Conservation (phyloP, 1,139 yeast species). For the Scheffersomyces illinoinensis region DNA sequence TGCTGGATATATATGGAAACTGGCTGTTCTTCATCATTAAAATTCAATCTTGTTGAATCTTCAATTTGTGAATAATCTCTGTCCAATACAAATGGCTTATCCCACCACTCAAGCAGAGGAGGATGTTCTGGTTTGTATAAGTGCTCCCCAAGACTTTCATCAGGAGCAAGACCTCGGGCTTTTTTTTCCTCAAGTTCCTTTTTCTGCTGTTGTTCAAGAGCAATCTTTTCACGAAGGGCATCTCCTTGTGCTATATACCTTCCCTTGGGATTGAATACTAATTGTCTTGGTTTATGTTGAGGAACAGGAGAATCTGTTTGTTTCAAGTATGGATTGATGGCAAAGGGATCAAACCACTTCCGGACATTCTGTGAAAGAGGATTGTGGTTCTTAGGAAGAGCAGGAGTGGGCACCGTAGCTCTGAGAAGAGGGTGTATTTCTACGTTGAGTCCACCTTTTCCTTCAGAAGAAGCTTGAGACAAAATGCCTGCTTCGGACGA, state of each 20-base stretch:
- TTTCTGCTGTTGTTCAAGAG: conserved; percentile 30
- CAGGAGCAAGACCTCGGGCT: conserved; percentile 48
- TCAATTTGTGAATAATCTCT: conserved; percentile 23
- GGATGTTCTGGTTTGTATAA: conserved; percentile 48
- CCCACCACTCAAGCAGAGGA: conserved; percentile 86
- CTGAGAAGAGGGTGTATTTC: conserved; percentile 53
- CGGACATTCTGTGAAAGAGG: conserved; percentile 32
- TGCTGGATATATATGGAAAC: conserved; percentile 73
- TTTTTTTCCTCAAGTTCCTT: conserved; percentile 23
- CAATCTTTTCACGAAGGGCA: conserved; percentile 43
- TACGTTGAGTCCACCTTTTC: conserved; percentile 48
- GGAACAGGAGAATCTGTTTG: conserved; percentile 26
- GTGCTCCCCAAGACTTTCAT: conserved; percentile 52
- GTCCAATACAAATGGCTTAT: conserved; percentile 47
- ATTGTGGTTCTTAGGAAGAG: conserved; percentile 25
- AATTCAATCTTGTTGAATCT: conserved; percentile 15
- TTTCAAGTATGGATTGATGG: conserved; percentile 65
- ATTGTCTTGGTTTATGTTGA: conserved; percentile 26
- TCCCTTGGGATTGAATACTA: conserved; percentile 60
- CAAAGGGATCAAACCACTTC: conserved; percentile 36
- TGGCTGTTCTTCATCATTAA: conserved; percentile 47
- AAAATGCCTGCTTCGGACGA: not conserved
- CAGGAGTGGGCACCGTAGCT: conserved; percentile 25
- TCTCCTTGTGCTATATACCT: conserved; percentile 61
- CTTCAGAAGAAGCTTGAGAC: conserved; percentile 3